Evolutionary conservation across 2,329 filamentous ascomycete genomes (phyloP), one percentile per base, ranked within the genome.

Genomic region (Trichoderma afroharzianum): DNA sequence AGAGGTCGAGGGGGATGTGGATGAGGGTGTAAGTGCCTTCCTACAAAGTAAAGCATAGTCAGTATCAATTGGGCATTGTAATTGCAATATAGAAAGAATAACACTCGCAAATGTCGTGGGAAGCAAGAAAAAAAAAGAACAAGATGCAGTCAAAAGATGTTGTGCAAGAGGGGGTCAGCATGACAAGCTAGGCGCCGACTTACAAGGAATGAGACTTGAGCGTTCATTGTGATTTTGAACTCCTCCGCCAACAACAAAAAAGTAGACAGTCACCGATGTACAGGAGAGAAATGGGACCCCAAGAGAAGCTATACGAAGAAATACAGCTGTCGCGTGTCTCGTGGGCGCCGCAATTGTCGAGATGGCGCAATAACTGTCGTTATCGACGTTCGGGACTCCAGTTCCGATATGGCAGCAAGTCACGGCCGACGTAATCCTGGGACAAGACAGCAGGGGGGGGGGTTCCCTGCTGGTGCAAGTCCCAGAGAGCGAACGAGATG

Each of bases 21-120:
- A 98, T 94, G 73, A 99, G 87, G 77, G 91, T 94, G 77, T 97
- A 90, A 74, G 91, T 91, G 75, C 94, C 94, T 78, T 97, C 92
- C 96, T 98, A 83, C 72, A 11, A n/a, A 26, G 21, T 14, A 26
- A 70, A 6, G 11, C 43, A 63, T 43, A 12, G 50, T 58, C 12
- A 61, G 47, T 55, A 24, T n/a, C 36, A 26, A 69, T 69, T 39
- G 28, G 24, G 18, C 18, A 5, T 32, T 62, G 6, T 30, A 69
- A 4, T 39, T 26, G 28, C 15, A 33, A 3, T 8, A 14, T 8
- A 1, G 6, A 30, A 18, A 33, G 43, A 21, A 14, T 4, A 39
- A 2, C 18, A 8, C 24, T 11, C 32, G 18, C 28, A 36, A 30
- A 18, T 32, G 11, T 14, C 53, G 18, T 24, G 2, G 32, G 12